Evolutionary conservation across 805 yeast species (phyloP).

Genomic region (Blastobotrys parvus): DNA sequence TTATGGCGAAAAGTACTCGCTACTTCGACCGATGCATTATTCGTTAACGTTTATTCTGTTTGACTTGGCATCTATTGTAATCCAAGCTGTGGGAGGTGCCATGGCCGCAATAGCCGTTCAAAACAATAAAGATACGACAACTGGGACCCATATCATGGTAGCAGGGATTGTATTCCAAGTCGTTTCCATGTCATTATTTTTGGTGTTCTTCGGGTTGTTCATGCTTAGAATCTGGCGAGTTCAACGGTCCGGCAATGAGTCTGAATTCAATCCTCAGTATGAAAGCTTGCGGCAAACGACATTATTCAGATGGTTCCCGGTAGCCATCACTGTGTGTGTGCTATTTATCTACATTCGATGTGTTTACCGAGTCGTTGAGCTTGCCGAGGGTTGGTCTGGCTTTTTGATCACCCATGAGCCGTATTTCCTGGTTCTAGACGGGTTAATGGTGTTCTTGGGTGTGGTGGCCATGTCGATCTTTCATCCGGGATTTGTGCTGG

Average conservation of each 20-base stretch:
- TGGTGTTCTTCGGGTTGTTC: slow-evolving; percentile 42
- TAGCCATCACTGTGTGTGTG: slow-evolving; percentile 12
- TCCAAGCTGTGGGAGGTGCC: slow-evolving; percentile 78
- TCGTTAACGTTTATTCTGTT: slow-evolving; percentile 56
- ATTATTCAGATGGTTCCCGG: slow-evolving; percentile 9
- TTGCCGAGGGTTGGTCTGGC: slow-evolving; percentile 67
- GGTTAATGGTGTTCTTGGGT: slow-evolving; percentile 50
- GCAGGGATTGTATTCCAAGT: slow-evolving; percentile 78
- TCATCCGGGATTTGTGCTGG: slow-evolving; percentile 59
- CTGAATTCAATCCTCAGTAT: slow-evolving; percentile 9
- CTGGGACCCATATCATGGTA: slow-evolving; percentile 63
- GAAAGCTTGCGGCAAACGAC: slow-evolving; percentile 6
- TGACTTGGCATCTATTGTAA: slow-evolving; percentile 53
- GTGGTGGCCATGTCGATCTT: slow-evolving; percentile 39
- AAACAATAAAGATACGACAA: slow-evolving; percentile 23
- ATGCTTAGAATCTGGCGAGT: slow-evolving; percentile 5
- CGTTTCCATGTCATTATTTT: slow-evolving; percentile 53
- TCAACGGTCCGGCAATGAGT: neutral
- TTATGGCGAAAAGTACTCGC: slow-evolving; percentile 48
- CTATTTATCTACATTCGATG: slow-evolving; percentile 36
- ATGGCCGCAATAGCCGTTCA: slow-evolving; percentile 44
- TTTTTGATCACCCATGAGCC: slow-evolving; percentile 51
- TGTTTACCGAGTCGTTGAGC: slow-evolving; percentile 65
- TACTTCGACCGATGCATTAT: slow-evolving; percentile 48
- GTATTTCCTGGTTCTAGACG: slow-evolving; percentile 53